Conservation (phyloP, 345 rosid genomes). For the Citrus unshiu region DNA sequence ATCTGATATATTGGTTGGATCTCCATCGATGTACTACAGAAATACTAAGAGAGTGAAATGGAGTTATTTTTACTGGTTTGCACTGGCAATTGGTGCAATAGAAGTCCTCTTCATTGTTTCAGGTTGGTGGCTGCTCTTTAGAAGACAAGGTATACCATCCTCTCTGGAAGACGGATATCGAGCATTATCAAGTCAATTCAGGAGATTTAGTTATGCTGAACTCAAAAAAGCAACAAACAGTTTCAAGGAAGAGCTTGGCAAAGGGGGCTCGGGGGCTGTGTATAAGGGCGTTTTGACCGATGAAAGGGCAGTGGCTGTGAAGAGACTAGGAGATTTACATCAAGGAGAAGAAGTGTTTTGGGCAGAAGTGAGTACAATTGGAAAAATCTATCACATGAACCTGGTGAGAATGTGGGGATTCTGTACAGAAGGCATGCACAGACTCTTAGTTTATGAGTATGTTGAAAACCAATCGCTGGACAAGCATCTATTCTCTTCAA, state of each 20-base stretch:
- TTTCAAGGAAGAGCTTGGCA: constrained; percentile 39
- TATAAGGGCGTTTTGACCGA: constrained; percentile 40
- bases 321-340: constrained; percentile 38
- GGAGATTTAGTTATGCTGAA: constrained; percentile 30
- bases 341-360: constrained; percentile 48
- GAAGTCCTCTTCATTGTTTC: constrained; percentile 24
- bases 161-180: constrained; percentile 25
- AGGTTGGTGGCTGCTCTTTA: constrained; percentile 34
- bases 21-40: constrained; percentile 17
- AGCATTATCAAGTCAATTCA: constrained; percentile 22
- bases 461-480: constrained; percentile 48
- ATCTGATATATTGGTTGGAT: not conserved
- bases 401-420: constrained; percentile 52
- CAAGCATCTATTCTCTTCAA: constrained; percentile 34
- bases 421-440: constrained; percentile 39
- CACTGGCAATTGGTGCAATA: constrained; percentile 25
- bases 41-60: constrained; percentile 25
- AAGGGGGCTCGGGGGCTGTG: constrained; percentile 48
- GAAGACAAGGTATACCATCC: constrained; percentile 2
- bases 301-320: constrained; percentile 46
- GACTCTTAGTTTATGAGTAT: constrained; percentile 48
- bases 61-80: constrained; percentile 38
- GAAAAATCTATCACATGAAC: constrained; percentile 52
- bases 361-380: constrained; percentile 51
- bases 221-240: constrained; percentile 33